Percentiles rank a stretch among this genome's conserved stretches.
Evolutionary conservation across 441 rosid species (phyloP).

Genomic region (Brassica balearica): DNA sequence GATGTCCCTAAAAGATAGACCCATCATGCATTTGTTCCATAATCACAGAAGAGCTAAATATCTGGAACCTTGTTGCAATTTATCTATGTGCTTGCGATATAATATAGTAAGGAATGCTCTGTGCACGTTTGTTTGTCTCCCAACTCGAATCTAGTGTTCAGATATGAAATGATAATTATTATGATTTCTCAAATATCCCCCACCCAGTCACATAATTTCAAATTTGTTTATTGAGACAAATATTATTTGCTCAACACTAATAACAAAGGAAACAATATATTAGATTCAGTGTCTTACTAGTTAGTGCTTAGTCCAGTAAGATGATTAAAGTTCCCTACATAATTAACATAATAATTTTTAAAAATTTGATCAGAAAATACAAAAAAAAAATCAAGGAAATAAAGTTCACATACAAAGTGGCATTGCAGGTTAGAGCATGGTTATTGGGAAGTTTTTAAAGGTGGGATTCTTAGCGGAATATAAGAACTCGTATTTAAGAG

Average conservation of each 20-base stretch:
- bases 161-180: conserved; percentile 1
- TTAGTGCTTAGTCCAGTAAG: not conserved
- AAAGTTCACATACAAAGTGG: not conserved
- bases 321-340: no score
- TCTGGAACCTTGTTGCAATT: conserved; percentile 8
- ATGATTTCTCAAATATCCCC: conserved; percentile 21
- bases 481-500: no score
- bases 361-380: no score
- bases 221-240: not conserved
- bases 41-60: conserved; percentile 7
- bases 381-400: no score
- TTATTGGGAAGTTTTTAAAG: no score
- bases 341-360: no score
- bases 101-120: conserved; percentile 20
- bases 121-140: conserved; percentile 42
- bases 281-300: not conserved
- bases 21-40: conserved; percentile 21
- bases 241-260: not conserved
- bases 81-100: conserved; percentile 2
- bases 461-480: no score
- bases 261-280: not conserved
- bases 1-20: conserved; percentile 12
- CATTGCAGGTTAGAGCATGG: no score
- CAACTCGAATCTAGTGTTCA: conserved; percentile 25
- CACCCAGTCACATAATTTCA: not conserved